A percentile compares a stretch with the other conserved stretches of the same genome.
These are phyloP conservation scores for Cladochytrium replicatum DNA, from an alignment of 192 early-diverging fungal genomes.

Conservation along the genomic window DNA sequence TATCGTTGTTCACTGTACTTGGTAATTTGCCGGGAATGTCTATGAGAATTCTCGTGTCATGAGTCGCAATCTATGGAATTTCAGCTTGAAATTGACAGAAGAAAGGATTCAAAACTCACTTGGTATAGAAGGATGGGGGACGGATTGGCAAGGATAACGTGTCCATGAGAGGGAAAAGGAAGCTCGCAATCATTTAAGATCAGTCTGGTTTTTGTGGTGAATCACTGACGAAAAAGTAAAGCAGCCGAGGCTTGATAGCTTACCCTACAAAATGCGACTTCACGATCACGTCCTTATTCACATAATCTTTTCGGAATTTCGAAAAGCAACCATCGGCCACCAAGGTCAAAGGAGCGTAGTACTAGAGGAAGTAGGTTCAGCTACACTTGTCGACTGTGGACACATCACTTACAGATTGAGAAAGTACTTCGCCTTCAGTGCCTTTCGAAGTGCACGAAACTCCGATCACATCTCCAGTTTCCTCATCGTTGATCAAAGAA, in stretches of 20 bases:
- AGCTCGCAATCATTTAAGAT: constrained; percentile 59
- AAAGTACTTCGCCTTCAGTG: neutral
- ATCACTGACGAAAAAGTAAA: neutral
- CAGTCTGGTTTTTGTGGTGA: constrained; percentile 31
- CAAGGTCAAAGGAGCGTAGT: constrained; percentile 69
- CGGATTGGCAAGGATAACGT: constrained; percentile 79
- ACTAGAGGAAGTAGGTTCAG: constrained; percentile 9
- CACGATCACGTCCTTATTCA: constrained; percentile 35
- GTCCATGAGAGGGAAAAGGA: constrained; percentile 78
- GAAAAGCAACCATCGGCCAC: constrained; percentile 93
- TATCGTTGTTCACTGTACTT: constrained; percentile 48
- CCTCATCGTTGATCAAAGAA: constrained; percentile 41
- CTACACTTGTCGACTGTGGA: neutral
- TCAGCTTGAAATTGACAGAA: too few species aligned
- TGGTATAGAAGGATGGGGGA: constrained; percentile 88
- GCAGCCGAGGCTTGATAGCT: constrained; percentile 1
- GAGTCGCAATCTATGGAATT: constrained; percentile 67
- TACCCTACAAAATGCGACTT: constrained; percentile 70
- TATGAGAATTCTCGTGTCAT: constrained; percentile 81
- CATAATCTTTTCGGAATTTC: constrained; percentile 76
- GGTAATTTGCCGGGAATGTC: constrained; percentile 85
- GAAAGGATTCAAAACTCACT: too few species aligned
- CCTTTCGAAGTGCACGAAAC: constrained; percentile 37
- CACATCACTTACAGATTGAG: neutral
- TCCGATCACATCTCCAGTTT: constrained; percentile 39